Evolutionary conservation across 1,284 basidiomycete genomes (phyloP).

Genomic region (Lentinula novae-zelandiae): DNA sequence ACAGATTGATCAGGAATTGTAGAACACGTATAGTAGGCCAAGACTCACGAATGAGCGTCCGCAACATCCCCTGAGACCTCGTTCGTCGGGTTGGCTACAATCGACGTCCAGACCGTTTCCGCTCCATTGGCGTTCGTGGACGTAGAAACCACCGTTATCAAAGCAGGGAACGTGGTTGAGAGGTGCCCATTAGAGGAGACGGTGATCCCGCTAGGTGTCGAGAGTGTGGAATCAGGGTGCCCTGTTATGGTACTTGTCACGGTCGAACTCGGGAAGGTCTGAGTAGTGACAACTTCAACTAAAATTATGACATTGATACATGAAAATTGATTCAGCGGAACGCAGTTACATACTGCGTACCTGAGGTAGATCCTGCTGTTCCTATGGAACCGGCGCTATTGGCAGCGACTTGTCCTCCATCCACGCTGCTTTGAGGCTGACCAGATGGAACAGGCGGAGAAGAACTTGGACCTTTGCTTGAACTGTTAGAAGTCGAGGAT

Average conservation of each 20-base stretch:
- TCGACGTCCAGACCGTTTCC: constrained; percentile 41
- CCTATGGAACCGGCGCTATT: not conserved
- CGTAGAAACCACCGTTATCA: constrained; percentile 43
- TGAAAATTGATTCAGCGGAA: not conserved
- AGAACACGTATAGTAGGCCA: not conserved
- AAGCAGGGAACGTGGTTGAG: constrained; percentile 35
- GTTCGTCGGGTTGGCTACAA: constrained; percentile 44
- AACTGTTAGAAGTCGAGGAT: not conserved
- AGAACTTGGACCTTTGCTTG: not conserved
- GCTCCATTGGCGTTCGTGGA: constrained; percentile 39
- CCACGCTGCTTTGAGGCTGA: not conserved
- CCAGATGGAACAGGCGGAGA: not conserved
- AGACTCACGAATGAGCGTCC: constrained; percentile 13
- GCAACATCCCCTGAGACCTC: constrained; percentile 19
- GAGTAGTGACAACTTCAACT: constrained; percentile 10
- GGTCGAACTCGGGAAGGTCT: constrained; percentile 18
- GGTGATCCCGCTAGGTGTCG: constrained; percentile 36
- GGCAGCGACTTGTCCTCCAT: not conserved
- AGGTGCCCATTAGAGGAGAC: constrained; percentile 29
- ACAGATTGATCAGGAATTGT: not conserved
- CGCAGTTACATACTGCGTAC: not conserved
- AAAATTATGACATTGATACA: not conserved
- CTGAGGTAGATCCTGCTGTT: constrained; percentile 4
- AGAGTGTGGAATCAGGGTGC: constrained; percentile 40
- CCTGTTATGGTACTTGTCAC: constrained; percentile 41